These are phyloP conservation scores for Penicillium decumbens DNA, from an alignment of 2,329 filamentous ascomycete species.

Conservation along the genomic window DNA sequence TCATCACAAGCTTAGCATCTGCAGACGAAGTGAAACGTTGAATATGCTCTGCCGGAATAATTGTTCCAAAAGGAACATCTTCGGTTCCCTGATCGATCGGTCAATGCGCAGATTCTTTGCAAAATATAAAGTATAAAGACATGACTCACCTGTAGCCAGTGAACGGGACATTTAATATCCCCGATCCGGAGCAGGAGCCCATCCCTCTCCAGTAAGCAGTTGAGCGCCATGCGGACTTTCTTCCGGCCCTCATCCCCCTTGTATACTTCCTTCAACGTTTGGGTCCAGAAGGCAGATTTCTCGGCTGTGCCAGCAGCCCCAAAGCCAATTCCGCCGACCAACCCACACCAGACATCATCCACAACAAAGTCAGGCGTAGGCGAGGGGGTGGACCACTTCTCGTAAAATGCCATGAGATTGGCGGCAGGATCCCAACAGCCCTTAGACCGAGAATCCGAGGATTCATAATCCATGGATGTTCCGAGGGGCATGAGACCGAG, in stretches of 20 bases:
- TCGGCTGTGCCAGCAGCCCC: conserved; percentile 38
- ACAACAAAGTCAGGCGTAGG: conserved; percentile 43
- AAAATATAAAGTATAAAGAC: neutral
- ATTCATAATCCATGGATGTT: conserved; percentile 50
- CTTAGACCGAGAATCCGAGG: conserved; percentile 39
- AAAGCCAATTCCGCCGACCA: conserved; percentile 47
- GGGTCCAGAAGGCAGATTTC: conserved; percentile 41
- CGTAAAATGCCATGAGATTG: neutral
- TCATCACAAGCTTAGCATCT: conserved; percentile 41
- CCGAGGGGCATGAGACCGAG: conserved; percentile 50
- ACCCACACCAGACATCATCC: conserved; percentile 41
- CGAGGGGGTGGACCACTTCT: conserved; percentile 35
- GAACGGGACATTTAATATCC: neutral
- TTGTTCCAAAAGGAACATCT: conserved; percentile 17
- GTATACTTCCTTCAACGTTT: conserved; percentile 46
- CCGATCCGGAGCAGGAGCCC: conserved; percentile 37
- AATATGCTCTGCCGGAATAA: conserved; percentile 41
- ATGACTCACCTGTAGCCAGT: neutral
- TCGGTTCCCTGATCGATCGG: neutral
- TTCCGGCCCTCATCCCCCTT: conserved; percentile 47
- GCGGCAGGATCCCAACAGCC: conserved; percentile 46
- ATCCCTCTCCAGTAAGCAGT: conserved; percentile 48
- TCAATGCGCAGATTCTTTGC: neutral
- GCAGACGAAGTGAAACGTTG: conserved; percentile 43
- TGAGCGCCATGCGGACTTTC: conserved; percentile 47